Evolutionary conservation across 371 early-diverging fungal species (phyloP), one percentile per base, ranked within the genome.

Genomic region (Gilbertella persicaria): DNA sequence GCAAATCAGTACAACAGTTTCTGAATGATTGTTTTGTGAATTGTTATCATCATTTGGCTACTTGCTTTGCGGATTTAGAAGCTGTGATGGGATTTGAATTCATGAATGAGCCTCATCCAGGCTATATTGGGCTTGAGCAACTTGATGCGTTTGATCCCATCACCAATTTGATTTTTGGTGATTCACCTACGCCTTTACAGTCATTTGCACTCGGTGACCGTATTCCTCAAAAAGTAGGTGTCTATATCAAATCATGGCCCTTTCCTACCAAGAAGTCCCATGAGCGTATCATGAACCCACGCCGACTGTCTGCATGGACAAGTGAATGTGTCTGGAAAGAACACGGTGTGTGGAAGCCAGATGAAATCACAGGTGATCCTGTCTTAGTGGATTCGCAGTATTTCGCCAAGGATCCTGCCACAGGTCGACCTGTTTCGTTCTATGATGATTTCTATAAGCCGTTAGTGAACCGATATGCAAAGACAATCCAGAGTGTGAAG

Each of bases 61-160:
- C 58, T 52, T 84, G 92, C 7, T 51, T 92, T 12, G 57, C 51
- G 37, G 76, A 84, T 49, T 56, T 88, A 10, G 78, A 81, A 14
- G 81, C 89, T 2, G 81, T 91, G 5, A 52, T 88, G 16, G 92
- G 89, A 6, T 89, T 86, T 55, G 92, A 92, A 51, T 84, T 87
- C 21, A 82, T 93, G 78, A 93, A 93, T 45, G 93, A 93, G 51
- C 93, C 93, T 7, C 87, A 87, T 56, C 78, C 78, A 33, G 93
- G 93, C 5, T 91, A 87, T 35, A 84, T 92, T 60, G 93, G 91
- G 0, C 53, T 91, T 5, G 49, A 71, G 2, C 69, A 67, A 14
- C 50, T 91, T 2, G 62, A 78, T 17, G 51, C 54, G 17, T 91
- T 84, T 46, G 87, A 89, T 64, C 84, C 82, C 14, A 75, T 75